Conservation (phyloP, 176 grass and related monocot species). For the Raddia guianensis region DNA sequence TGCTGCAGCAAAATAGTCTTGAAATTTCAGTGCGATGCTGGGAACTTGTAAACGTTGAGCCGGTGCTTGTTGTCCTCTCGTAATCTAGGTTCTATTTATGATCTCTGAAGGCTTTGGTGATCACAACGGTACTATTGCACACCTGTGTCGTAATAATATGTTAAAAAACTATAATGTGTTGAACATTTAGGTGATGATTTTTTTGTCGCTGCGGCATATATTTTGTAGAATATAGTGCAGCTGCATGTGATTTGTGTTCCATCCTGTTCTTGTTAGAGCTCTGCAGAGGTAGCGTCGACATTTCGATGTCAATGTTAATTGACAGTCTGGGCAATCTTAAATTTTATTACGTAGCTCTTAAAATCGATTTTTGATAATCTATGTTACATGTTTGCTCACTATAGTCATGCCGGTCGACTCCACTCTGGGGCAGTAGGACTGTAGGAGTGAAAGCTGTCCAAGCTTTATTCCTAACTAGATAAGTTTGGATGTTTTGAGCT, state of each 20-base stretch:
- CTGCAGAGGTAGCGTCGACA: neutral
- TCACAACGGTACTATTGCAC: slow-evolving; percentile 19
- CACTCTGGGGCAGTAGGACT: too few relatives aligned
- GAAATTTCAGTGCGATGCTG: neutral
- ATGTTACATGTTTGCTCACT: neutral
- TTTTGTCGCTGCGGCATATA: neutral
- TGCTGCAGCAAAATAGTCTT: slow-evolving; percentile 15
- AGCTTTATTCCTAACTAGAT: too few relatives aligned
- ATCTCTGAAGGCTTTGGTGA: slow-evolving; percentile 12
- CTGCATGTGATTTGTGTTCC: neutral
- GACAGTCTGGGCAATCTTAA: too few relatives aligned
- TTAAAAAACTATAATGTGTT: slow-evolving; percentile 21
- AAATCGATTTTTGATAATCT: too few relatives aligned
- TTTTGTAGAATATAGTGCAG: neutral
- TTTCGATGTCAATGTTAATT: neutral
- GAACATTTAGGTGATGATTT: slow-evolving; percentile 1
- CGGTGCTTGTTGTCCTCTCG: slow-evolving; percentile 4
- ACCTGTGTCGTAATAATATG: slow-evolving; percentile 42
- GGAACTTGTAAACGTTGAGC: slow-evolving; percentile 1
- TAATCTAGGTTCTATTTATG: slow-evolving; percentile 16
- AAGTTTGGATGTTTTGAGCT: too few relatives aligned
- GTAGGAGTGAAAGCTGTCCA: too few relatives aligned
- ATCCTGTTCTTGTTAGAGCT: neutral
- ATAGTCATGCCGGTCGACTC: too few relatives aligned
- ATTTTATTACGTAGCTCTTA: too few relatives aligned